phyloP scores from a whole-genome alignment of 148 eudicot species.

The Rhododendron kiyosumense region DNA sequence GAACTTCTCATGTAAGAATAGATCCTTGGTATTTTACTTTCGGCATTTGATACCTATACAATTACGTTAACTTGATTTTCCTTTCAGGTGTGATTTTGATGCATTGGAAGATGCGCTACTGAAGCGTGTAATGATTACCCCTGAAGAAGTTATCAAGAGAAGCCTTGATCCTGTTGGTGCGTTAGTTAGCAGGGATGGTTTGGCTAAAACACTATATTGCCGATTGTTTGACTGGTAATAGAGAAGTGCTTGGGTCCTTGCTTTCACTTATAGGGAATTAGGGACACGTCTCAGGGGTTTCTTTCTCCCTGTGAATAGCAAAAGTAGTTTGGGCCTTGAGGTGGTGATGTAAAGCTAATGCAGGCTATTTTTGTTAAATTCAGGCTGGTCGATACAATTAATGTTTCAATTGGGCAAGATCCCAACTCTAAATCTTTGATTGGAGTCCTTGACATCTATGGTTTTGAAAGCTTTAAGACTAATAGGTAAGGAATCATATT shows the following conservation, averaged over 20 bases:
- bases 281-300: neutral
- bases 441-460: conserved; percentile 98
- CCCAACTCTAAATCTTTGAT: conserved; percentile 75
- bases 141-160: conserved; percentile 83
- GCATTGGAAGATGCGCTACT: conserved; percentile 75
- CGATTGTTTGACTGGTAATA: conserved; percentile 89
- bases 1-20: conserved; percentile 68
- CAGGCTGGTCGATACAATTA: conserved; percentile 95
- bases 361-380: conserved; percentile 15
- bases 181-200: conserved; percentile 70
- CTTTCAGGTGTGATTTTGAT: conserved; percentile 58
- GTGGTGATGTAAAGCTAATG: conserved; percentile 10
- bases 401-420: conserved; percentile 95
- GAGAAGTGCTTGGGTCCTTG: neutral
- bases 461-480: conserved; percentile 92
- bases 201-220: conserved; percentile 85
- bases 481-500: conserved; percentile 58
- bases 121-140: conserved; percentile 88
- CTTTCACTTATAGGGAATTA: neutral
- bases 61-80: neutral
- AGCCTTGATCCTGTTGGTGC: conserved; percentile 81
- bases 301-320: neutral
- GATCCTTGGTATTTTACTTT: conserved; percentile 10
- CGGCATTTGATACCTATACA: neutral
- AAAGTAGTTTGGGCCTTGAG: neutral